These are phyloP conservation scores for Fusarium sp. DNA, from an alignment of 2,329 filamentous ascomycete species.

Conservation along the genomic window DNA sequence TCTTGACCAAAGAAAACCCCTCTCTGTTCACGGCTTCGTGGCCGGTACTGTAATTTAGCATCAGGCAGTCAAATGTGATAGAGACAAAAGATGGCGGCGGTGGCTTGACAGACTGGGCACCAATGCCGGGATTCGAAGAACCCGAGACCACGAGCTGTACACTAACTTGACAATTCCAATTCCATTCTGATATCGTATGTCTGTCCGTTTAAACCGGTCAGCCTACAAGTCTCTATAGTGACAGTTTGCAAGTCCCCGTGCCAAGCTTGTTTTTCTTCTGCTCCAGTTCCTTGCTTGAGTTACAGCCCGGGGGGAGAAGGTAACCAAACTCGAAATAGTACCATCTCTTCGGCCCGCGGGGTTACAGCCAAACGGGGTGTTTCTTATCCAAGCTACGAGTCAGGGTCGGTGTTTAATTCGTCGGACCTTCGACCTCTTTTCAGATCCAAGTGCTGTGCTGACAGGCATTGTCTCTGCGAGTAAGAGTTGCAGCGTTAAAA, in stretches of 20 bases:
- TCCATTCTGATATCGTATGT: neutral
- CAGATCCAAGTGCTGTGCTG: conserved; percentile 3
- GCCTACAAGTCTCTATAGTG: neutral
- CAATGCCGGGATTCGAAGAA: conserved; percentile 14
- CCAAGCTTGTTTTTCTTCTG: conserved; percentile 24
- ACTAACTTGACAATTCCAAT: neutral
- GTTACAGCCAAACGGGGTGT: conserved; percentile 12
- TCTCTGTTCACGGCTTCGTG: conserved; percentile 7
- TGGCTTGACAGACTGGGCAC: conserved; percentile 18
- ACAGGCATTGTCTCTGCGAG: conserved; percentile 6
- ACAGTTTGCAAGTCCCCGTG: conserved; percentile 16
- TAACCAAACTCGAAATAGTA: conserved; percentile 26
- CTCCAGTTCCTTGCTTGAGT: conserved; percentile 19
- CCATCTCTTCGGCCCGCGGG: conserved; percentile 6
- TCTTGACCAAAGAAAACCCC: neutral
- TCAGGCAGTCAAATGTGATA: neutral
- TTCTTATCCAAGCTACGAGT: neutral
- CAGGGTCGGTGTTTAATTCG: neutral
- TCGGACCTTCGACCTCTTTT: neutral
- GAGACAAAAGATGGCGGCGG: conserved; percentile 19
- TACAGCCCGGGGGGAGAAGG: neutral
- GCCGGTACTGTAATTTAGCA: neutral
- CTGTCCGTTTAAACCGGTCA: neutral
- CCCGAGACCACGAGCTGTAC: conserved; percentile 10
- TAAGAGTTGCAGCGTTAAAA: neutral